Evolutionary conservation across 179 eudicot genomes (phyloP), one percentile per base, ranked within the genome.

Genomic region (Camellia oleifera): DNA sequence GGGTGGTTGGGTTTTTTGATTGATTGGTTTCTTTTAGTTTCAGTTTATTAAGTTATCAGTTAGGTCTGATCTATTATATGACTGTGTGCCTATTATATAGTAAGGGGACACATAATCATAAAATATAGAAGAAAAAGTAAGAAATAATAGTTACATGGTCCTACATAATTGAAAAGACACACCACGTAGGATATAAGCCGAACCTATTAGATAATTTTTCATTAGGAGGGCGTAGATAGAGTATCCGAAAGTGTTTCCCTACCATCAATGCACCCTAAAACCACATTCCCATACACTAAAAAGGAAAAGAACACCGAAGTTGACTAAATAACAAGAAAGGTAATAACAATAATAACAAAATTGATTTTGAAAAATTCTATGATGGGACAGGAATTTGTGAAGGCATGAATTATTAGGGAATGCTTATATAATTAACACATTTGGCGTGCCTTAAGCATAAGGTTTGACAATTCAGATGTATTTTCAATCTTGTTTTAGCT

Each of bases 1-100:
- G 62, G 85, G 83, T 88, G 81, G 85, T 88, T 91, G 78, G 89
- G 86, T 90, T 82, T 87, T 82, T 83, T 85, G 85, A 81, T 84
- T 86, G 85, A 85, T 89, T 76, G 79, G 69, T 90, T 86, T 82
- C 78, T 83, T 82, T 78, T 80, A 58, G 60, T 72, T 81, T 42
- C 50, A 73, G 67, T 71, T 61, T 18, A 48, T 48, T 48, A 32
- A 32, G 40, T 32, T 1, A 32, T 32, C 40, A 32, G 40, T 2
- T 32, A 32, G 40, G 40, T 32, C 40, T 32, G 40, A 32, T 32
- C 40, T 32, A 32, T 1, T 1, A 32, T 32, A 32, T 32, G 40
- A 2, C 40, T 32, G 40, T 32, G 40, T 32, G 40, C 40, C 40
- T 32, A 32, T 32, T 32, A 32, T 32, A 32, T 32, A 32, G 40